These are phyloP conservation scores for Mycosphaerella sp. DNA, from an alignment of 2,329 filamentous ascomycete genomes.

Conservation along the genomic window DNA sequence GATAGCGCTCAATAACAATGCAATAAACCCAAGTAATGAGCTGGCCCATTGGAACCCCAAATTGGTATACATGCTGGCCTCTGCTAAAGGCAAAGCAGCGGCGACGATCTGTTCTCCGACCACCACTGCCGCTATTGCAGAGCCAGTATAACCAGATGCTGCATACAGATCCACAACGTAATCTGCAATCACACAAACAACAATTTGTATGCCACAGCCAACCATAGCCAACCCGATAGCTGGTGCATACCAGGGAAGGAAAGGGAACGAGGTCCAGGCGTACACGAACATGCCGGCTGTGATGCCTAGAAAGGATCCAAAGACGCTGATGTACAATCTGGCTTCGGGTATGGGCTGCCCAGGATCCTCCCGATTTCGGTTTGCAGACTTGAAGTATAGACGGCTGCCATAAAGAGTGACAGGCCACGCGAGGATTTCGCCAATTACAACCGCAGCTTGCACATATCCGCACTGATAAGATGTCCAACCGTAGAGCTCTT, in stretches of 20 bases:
- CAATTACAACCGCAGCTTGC: constrained; percentile 43
- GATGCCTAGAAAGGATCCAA: constrained; percentile 43
- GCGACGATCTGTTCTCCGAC: constrained; percentile 47
- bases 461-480: constrained; percentile 43
- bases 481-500: constrained; percentile 37
- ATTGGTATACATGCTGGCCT: constrained; percentile 44
- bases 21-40: constrained; percentile 42
- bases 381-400: constrained; percentile 40
- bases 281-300: constrained; percentile 48
- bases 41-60: constrained; percentile 48
- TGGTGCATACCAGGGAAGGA: constrained; percentile 45
- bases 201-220: constrained; percentile 46
- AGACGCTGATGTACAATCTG: constrained; percentile 41
- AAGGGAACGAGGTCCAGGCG: constrained; percentile 44
- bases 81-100: constrained; percentile 45
- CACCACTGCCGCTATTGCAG: constrained; percentile 45
- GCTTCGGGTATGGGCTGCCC: constrained; percentile 41
- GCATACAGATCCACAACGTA: constrained; percentile 49
- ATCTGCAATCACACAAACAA: constrained; percentile 43
- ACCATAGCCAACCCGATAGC: constrained; percentile 45
- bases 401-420: constrained; percentile 31
- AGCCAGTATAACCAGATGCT: constrained; percentile 42
- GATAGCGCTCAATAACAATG: constrained; percentile 40
- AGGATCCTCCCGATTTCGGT: constrained; percentile 34
- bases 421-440: constrained; percentile 41